Percentiles rank a stretch among this genome's conserved stretches.
phyloP scores from a whole-genome alignment of 1,139 yeast genomes.

The Hansenula lynferdii region DNA sequence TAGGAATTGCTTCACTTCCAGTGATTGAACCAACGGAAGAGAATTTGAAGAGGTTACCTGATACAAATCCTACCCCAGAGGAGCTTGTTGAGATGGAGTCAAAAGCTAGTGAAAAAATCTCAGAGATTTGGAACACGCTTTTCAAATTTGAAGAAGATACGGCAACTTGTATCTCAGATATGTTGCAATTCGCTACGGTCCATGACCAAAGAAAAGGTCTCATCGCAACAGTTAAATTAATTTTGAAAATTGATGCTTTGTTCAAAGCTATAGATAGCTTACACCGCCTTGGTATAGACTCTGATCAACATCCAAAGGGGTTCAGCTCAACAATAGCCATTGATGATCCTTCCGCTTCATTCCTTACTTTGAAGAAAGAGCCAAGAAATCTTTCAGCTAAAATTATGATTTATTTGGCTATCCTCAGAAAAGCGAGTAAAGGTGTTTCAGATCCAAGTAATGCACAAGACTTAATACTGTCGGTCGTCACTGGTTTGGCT shows the following conservation, averaged over 20 bases:
- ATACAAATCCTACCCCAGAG: conserved; percentile 38
- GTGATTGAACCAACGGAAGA: conserved; percentile 23
- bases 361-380: conserved; percentile 42
- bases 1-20: conserved; percentile 47
- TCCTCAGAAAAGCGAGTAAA: conserved; percentile 53
- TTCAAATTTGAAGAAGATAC: conserved; percentile 92
- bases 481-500: conserved; percentile 88
- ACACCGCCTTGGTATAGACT: conserved; percentile 29
- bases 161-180: conserved; percentile 87
- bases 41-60: conserved; percentile 11
- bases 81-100: conserved; percentile 56
- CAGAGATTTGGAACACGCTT: conserved; percentile 82
- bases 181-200: conserved; percentile 81
- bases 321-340: not conserved
- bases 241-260: conserved; percentile 68
- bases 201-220: conserved; percentile 72
- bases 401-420: conserved; percentile 69
- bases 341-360: no score
- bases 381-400: conserved; percentile 87
- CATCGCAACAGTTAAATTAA: conserved; percentile 66
- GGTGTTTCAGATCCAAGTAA: conserved; percentile 25
- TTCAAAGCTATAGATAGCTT: conserved; percentile 71
- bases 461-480: conserved; percentile 64
- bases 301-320: conserved; percentile 4
- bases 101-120: conserved; percentile 62